Evolutionary conservation across 2,329 filamentous ascomycete species (phyloP), one percentile per base, ranked within the genome.

Genomic region (Hirsutella thompsonii): DNA sequence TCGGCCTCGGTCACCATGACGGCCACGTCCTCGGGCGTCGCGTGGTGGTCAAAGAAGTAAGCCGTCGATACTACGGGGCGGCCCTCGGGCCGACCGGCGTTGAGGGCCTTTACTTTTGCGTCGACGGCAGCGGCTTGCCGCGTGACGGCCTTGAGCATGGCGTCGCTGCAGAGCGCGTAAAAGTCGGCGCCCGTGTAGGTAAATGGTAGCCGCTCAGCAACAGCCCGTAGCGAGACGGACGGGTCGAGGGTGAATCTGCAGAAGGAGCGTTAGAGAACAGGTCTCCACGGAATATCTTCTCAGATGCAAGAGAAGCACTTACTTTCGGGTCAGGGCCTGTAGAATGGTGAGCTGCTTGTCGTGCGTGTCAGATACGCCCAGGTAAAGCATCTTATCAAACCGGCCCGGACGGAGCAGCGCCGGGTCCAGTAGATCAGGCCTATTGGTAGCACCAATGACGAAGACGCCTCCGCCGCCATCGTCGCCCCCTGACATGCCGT

Each of bases 91-190:
- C 58, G 56, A 36, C 61, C 60, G 2, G 64, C 58, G 52, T 85
- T 85, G 58, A 94, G 68, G 4, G 71, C 68, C 19, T 74, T 73
- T 49, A 98, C 83, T 60, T 92, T 92, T 39, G 76, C 70, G 57
- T 98, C 92, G 2, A 96, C 89, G 2, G 76, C 70, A 1, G 78
- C 74, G 2, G 92, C 88, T 56, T 93, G 86, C 5, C 92, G 79
- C 3, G 92, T 98, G 44, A 98, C 90, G 18, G 92, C 92, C 61
- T 98, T 96, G 50, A 98, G 81, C 92, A 98, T 98, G 39, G 92
- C 88, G 60, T 98, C 92, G 35, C 88, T 94, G 67, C 90, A 96
- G 18, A 98, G 73, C 1, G 92, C 92, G 62, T 98, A 98, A 56
- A 98, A 81, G 64, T 98, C 92, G 47, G 92, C 92, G 55, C 92